Evolutionary conservation across 805 yeast species (phyloP).

Genomic region (Pichia californica): DNA sequence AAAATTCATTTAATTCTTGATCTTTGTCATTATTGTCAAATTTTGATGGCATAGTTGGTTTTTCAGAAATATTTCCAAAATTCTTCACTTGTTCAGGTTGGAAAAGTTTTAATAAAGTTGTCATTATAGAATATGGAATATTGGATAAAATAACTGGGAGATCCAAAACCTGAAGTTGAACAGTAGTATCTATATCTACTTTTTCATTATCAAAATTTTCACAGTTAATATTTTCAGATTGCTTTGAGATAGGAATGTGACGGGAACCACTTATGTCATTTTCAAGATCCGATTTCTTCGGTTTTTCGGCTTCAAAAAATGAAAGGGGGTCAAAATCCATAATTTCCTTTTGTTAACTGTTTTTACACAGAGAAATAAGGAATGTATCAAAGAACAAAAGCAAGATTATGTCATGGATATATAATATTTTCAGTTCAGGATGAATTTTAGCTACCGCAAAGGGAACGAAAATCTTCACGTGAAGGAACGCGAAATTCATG

Average conservation of each 20-base stretch:
- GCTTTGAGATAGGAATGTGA: too few species aligned
- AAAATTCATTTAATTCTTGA: neutral
- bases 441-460: too few species aligned
- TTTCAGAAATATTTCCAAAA: conserved; percentile 29
- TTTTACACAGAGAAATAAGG: too few species aligned
- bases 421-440: too few species aligned
- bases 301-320: conserved; percentile 7
- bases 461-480: too few species aligned
- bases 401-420: too few species aligned
- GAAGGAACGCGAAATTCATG: conserved; percentile 3
- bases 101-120: conserved; percentile 41
- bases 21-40: too few species aligned
- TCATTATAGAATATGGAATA: conserved; percentile 43
- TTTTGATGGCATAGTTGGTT: neutral
- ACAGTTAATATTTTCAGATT: neutral
- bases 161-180: conserved; percentile 45
- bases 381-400: too few species aligned
- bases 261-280: too few species aligned
- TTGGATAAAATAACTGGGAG: conserved; percentile 42
- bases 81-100: conserved; percentile 44
- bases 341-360: too few species aligned
- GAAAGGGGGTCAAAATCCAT: conserved; percentile 9
- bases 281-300: neutral
- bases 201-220: neutral
- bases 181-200: neutral